Conservation (phyloP, 805 yeast genomes). For the Wickerhamiella qilinensis region DNA sequence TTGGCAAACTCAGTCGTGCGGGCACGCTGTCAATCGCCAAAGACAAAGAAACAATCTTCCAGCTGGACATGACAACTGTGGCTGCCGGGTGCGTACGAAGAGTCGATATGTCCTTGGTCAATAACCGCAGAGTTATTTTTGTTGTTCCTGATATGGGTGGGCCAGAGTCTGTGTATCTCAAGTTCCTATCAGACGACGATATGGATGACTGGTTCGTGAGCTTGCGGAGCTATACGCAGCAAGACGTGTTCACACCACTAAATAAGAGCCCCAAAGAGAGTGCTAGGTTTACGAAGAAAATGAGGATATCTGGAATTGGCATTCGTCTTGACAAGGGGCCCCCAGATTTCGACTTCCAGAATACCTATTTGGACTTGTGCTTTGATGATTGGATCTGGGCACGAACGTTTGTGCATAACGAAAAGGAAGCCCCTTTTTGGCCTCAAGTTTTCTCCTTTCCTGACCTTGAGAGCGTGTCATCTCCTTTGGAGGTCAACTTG, state of each 20-base stretch:
- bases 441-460: conserved; percentile 54
- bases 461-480: conserved; percentile 33
- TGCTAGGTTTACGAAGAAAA: conserved; percentile 6
- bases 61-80: conserved; percentile 8
- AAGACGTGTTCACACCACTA: conserved; percentile 14
- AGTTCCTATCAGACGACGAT: conserved; percentile 15
- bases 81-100: conserved; percentile 6
- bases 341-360: conserved; percentile 8
- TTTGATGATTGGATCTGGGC: conserved; percentile 69
- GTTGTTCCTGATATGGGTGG: conserved; percentile 15
- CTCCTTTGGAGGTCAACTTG: conserved; percentile 20
- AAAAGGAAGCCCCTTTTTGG: conserved; percentile 56
- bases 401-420: conserved; percentile 46
- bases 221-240: conserved; percentile 14
- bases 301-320: conserved; percentile 4
- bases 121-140: conserved; percentile 7
- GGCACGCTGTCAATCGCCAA: conserved; percentile 11
- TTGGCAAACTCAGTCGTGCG: conserved; percentile 8
- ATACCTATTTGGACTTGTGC: conserved; percentile 47
- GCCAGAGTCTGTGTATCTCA: conserved; percentile 14
- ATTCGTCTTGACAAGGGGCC: conserved; percentile 3
- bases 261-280: conserved; percentile 6
- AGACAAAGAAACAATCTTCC: conserved; percentile 4
- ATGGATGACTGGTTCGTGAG: conserved; percentile 21
- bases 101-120: conserved; percentile 12